These are phyloP conservation scores for Verbascum thapsus DNA, from an alignment of 257 asterid genomes.

Conservation along the genomic window DNA sequence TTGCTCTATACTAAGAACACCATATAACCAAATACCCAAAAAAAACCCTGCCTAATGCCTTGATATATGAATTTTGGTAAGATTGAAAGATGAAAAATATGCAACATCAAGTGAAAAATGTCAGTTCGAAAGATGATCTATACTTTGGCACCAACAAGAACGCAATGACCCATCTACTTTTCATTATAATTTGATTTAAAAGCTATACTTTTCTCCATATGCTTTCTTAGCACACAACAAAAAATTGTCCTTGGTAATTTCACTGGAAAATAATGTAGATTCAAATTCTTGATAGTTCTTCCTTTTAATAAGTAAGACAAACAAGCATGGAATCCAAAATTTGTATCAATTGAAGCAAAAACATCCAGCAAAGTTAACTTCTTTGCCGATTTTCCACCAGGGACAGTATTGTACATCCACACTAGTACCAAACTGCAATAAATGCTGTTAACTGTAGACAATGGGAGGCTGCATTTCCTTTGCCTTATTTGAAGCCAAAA, in stretches of 20 bases:
- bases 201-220: too few species aligned
- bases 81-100: too few species aligned
- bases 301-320: background rate
- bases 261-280: conserved; percentile 9
- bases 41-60: too few species aligned
- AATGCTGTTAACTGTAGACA: conserved; percentile 22
- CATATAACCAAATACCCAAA: too few species aligned
- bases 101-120: too few species aligned
- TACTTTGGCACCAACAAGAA: too few species aligned
- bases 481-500: conserved; percentile 43
- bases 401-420: conserved; percentile 39
- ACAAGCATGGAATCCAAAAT: conserved; percentile 1
- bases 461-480: conserved; percentile 34
- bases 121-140: too few species aligned
- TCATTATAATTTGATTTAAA: too few species aligned
- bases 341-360: conserved; percentile 10
- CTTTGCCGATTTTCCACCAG: conserved; percentile 29
- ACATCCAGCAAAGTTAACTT: conserved; percentile 30
- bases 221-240: too few species aligned
- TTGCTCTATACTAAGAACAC: too few species aligned
- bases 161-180: too few species aligned
- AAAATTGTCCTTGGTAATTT: background rate
- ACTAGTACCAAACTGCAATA: conserved; percentile 30
- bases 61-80: too few species aligned
- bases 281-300: background rate